Conservation (phyloP, 2,329 filamentous ascomycete genomes). For the Cercospora berteroae region DNA sequence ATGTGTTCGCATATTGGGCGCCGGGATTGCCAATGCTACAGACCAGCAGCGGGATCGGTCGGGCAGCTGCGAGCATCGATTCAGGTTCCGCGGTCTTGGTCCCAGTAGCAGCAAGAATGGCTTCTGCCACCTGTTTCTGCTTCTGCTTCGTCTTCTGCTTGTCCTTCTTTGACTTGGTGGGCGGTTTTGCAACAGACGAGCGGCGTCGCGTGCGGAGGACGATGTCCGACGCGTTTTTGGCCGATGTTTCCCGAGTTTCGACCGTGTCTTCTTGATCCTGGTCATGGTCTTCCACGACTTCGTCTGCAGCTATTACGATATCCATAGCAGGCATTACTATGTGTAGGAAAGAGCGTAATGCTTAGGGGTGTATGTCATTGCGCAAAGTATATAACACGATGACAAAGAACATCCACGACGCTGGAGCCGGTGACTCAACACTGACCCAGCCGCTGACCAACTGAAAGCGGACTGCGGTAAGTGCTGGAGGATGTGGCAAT, state of each 20-base stretch:
- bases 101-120: background rate
- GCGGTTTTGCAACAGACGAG: constrained; percentile 15
- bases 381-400: background rate
- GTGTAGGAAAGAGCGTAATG: background rate
- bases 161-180: constrained; percentile 5
- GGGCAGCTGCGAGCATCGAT: constrained; percentile 24
- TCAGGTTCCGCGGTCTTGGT: background rate
- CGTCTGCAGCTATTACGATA: background rate
- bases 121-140: constrained; percentile 6
- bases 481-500: background rate
- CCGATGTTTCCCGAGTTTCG: background rate
- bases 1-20: constrained; percentile 67
- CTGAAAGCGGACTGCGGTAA: background rate
- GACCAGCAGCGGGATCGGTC: constrained; percentile 62
- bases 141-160: constrained; percentile 13
- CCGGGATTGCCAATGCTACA: constrained; percentile 84
- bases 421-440: background rate
- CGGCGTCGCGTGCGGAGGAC: constrained; percentile 13
- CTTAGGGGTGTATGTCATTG: background rate
- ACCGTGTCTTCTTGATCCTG: background rate
- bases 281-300: background rate
- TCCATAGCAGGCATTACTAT: background rate
- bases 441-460: background rate
- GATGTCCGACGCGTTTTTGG: background rate
- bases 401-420: background rate